Base-by-base conservation (phyloP, 192 early-diverging fungal genomes). In the Backusella sp. region DNA sequence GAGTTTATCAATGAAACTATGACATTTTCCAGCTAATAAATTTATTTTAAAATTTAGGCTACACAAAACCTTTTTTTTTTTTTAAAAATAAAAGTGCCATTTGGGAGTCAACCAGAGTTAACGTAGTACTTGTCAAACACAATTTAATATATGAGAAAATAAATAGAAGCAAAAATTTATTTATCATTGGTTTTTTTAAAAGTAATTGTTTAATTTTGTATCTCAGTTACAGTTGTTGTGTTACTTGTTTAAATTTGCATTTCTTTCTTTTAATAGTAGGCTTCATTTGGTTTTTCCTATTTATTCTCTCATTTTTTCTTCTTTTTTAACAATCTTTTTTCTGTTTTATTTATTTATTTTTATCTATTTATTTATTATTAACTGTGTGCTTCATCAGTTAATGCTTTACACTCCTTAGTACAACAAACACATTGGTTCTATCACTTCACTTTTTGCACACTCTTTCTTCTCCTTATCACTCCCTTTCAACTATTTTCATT, bases 151-250 rank as follows among this genome's bases (percentile, higher is more conserved):
- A 62, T 62, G 56, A 62, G 56, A 62, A 56, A 28, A 62, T 56
- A 56, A 56, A 56, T 62, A 62, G 56, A 62, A 62, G 56, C 23
- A 62, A 26, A 23, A 4, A 62, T 62, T 12, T 28, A 62, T n/a
- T 62, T 62, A 62, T 62, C 56, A 62, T 62, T 62, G 56, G 56
- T 28, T 62, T 62, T 49, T 49, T 62, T 62, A 62, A 62, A 56
- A 28, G 56, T 62, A 62, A 62, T 62, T 62, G 56, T 62, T 62
- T 26, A 62, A 28, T 62, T 62, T 62, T 62, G 23, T 62, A 62
- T 62, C 56, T 62, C 56, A 62, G 56, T 28, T 62, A 62, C 56
- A 59, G 53, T 59, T 59, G 11, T 14, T 62, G 56, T 62, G 56
- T 28, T 12, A 62, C 56, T 28, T 62, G 23, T 62, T 28, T 62